Evolutionary conservation across 2,329 filamentous ascomycete species (phyloP).

Genomic region (Endocalyx cinctus): DNA sequence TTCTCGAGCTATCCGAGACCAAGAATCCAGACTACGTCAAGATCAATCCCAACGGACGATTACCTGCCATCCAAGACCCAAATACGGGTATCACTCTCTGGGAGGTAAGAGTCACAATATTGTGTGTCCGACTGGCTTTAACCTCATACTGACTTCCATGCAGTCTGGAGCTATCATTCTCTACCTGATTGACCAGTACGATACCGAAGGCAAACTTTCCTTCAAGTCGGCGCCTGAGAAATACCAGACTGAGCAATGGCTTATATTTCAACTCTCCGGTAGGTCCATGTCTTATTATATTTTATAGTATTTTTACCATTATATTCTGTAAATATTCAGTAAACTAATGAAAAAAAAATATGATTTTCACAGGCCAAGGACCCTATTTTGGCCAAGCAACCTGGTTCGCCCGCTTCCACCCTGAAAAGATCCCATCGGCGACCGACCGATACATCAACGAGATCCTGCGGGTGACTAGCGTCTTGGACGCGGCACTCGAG

Average conservation of each 20-base stretch:
- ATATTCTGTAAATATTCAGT: too few relatives aligned
- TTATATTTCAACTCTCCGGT: constrained; percentile 8
- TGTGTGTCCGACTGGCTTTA: too few relatives aligned
- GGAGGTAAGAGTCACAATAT: too few relatives aligned
- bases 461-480: constrained; percentile 4
- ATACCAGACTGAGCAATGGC: constrained; percentile 11
- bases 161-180: constrained; percentile 17
- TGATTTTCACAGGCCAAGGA: constrained; percentile 4
- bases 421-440: constrained; percentile 2
- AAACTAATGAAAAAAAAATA: too few relatives aligned
- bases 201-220: constrained; percentile 15
- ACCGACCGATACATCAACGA: constrained; percentile 6
- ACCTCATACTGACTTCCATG: neutral
- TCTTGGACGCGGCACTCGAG: too few relatives aligned
- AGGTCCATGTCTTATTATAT: neutral
- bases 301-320: too few relatives aligned
- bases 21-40: neutral
- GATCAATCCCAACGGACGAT: constrained; percentile 1
- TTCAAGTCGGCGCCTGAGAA: constrained; percentile 13
- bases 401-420: constrained; percentile 4
- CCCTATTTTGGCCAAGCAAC: constrained; percentile 7
- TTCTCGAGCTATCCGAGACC: neutral
- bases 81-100: neutral
- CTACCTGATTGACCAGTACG: constrained; percentile 22
- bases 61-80: constrained; percentile 1